These are phyloP conservation scores for Sextonia rubra DNA, from an alignment of 164 flowering plant genomes.

Conservation along the genomic window DNA sequence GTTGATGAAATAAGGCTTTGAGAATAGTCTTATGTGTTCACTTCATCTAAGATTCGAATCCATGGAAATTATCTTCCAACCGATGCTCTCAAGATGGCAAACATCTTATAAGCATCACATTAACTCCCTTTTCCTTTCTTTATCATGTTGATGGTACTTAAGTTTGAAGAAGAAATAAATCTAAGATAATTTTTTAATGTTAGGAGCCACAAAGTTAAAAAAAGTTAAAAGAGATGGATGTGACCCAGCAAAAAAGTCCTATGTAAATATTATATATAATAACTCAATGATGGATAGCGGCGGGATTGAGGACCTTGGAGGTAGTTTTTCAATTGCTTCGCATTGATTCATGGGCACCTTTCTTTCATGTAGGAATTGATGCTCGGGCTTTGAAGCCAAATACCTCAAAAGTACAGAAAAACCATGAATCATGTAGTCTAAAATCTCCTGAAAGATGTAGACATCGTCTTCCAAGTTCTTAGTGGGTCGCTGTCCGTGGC, in stretches of 20 bases:
- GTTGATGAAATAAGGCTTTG: too few relatives aligned
- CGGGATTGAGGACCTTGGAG: too few relatives aligned
- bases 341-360: background rate
- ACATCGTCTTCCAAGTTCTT: background rate
- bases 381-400: background rate
- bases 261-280: background rate
- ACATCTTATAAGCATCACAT: background rate
- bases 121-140: background rate
- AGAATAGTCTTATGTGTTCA: background rate
- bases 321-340: background rate
- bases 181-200: background rate
- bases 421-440: background rate
- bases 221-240: background rate
- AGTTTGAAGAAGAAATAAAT: too few relatives aligned
- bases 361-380: background rate
- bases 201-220: background rate
- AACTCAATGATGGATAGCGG: too few relatives aligned
- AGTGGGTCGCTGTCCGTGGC: background rate
- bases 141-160: background rate
- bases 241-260: background rate
- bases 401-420: background rate
- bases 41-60: background rate
- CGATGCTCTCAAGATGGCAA: background rate
- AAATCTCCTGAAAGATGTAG: background rate
- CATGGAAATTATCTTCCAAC: background rate